Percentiles rank a stretch among this genome's conserved stretches.
phyloP scores from a whole-genome alignment of 495 filamentous ascomycete species.

The Sabuloglossum arenarium region DNA sequence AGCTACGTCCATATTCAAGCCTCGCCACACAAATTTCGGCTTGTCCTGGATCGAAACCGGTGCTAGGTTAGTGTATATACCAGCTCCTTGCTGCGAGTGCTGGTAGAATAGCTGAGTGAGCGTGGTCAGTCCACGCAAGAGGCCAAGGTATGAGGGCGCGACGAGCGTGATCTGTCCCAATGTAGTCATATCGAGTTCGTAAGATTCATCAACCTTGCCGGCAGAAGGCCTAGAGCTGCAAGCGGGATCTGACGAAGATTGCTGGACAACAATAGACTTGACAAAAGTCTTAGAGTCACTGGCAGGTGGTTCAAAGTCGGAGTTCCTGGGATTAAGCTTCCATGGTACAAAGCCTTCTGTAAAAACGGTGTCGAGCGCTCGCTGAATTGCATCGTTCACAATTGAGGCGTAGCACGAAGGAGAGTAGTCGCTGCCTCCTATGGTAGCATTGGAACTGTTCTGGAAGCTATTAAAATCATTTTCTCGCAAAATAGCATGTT shows the following conservation, averaged over 20 bases:
- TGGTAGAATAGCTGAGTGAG: conserved; percentile 59
- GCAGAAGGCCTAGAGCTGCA: conserved; percentile 33
- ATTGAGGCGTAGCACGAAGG: conserved; percentile 5
- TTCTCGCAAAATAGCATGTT: neutral
- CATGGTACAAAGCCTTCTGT: conserved; percentile 46
- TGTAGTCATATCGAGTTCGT: conserved; percentile 33
- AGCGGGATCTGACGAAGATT: conserved; percentile 30
- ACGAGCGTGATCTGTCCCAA: conserved; percentile 35
- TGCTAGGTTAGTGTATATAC: conserved; percentile 41
- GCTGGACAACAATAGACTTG: conserved; percentile 32
- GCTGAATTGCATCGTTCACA: conserved; percentile 21
- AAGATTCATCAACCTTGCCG: conserved; percentile 51
- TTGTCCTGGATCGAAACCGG: conserved; percentile 44
- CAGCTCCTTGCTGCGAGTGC: conserved; percentile 27
- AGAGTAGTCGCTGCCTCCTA: neutral
- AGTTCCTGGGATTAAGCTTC: conserved; percentile 43
- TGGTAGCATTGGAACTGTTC: neutral
- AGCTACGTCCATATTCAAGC: conserved; percentile 51
- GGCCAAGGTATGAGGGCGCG: conserved; percentile 39
- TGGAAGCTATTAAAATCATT: neutral
- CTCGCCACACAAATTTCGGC: conserved; percentile 50
- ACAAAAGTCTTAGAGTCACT: conserved; percentile 26
- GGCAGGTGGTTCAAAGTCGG: conserved; percentile 36
- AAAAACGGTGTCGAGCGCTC: conserved; percentile 31
- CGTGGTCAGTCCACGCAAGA: conserved; percentile 44